phyloP scores from a whole-genome alignment of 208 protist genomes.

The Borovskyia barvae region DNA sequence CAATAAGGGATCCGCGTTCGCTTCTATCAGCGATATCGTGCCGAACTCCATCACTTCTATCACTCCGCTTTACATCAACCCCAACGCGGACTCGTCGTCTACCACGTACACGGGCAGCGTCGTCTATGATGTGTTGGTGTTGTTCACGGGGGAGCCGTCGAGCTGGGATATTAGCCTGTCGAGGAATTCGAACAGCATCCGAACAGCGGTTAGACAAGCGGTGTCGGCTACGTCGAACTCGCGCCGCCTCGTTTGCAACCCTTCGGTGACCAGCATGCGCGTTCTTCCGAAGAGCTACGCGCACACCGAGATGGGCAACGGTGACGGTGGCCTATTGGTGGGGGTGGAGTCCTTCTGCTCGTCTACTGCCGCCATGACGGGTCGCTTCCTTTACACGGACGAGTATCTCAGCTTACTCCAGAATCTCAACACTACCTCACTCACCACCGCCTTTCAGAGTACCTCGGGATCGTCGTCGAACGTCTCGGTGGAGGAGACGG shows the following conservation, averaged over 20 bases:
- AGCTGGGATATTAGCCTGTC: not conserved
- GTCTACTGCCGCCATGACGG: slow-evolving; percentile 2
- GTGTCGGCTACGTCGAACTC: slow-evolving; percentile 2
- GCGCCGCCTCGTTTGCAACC: not conserved
- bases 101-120: not conserved
- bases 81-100: not conserved
- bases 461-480: not conserved
- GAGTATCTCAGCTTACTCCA: slow-evolving; percentile 15
- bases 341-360: not conserved
- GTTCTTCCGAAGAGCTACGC: slow-evolving; percentile 1
- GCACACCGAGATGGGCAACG: slow-evolving; percentile 8
- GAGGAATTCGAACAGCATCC: not conserved
- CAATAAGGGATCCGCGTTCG: not conserved
- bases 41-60: not conserved
- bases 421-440: slow-evolving; percentile 1
- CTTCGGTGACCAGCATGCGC: not conserved
- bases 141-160: slow-evolving; percentile 5
- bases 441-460: slow-evolving; percentile 1
- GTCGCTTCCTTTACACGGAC: slow-evolving; percentile 10
- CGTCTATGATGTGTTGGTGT: not conserved
- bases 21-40: not conserved
- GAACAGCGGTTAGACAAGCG: not conserved
- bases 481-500: slow-evolving; percentile 5
- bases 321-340: slow-evolving; percentile 9
- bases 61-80: slow-evolving; percentile 1